Percentiles rank a stretch among this genome's conserved stretches.
Evolutionary conservation across 345 rosid species (phyloP).

Genomic region (Brassica napus): DNA sequence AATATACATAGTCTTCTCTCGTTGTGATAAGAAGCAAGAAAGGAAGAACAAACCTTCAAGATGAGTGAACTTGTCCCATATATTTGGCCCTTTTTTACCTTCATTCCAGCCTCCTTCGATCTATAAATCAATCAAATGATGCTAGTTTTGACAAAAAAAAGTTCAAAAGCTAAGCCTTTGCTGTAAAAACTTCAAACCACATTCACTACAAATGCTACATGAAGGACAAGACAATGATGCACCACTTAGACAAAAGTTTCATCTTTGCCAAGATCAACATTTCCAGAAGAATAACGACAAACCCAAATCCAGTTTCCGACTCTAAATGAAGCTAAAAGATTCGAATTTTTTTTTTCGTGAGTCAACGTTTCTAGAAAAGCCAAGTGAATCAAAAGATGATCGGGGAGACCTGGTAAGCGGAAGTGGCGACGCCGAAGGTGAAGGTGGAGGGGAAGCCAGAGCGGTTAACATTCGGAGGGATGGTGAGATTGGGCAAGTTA

Average conservation of each 20-base stretch:
- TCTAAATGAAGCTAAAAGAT: neutral
- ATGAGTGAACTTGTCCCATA: constrained; percentile 87
- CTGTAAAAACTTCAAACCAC: constrained; percentile 12
- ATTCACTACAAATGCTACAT: neutral
- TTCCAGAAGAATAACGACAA: neutral
- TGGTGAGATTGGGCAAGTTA: constrained; percentile 22
- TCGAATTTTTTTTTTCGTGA: neutral
- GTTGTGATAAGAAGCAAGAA: neutral
- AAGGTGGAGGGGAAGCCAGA: constrained; percentile 51
- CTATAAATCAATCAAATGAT: constrained; percentile 40
- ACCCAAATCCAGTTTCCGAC: neutral
- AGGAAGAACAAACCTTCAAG: constrained; percentile 47
- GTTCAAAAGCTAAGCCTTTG: neutral
- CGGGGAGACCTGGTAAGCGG: constrained; percentile 57
- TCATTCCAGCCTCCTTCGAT: constrained; percentile 86
- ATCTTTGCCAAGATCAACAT: neutral
- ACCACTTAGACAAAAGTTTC: neutral
- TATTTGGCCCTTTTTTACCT: constrained; percentile 75
- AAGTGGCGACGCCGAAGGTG: constrained; percentile 61
- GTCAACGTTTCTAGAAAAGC: constrained; percentile 2
- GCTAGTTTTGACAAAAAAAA: neutral
- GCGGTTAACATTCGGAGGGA: constrained; percentile 34
- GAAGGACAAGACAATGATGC: neutral
- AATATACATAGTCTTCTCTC: neutral
- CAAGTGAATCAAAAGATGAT: neutral